phyloP scores from a whole-genome alignment of 495 filamentous ascomycete species.

The Mytilinidion resinicola region DNA sequence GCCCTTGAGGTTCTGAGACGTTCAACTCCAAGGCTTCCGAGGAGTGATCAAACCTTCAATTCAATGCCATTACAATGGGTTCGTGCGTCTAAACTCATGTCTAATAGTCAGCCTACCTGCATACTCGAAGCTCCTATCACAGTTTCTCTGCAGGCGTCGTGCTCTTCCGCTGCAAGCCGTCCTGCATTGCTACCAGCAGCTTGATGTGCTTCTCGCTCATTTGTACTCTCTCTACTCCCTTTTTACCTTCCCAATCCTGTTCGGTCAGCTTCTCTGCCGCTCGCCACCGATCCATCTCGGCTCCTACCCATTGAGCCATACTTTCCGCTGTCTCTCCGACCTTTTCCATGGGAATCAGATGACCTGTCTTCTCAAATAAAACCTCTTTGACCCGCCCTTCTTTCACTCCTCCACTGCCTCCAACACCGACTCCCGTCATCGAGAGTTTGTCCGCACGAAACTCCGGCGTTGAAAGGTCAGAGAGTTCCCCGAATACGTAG shows the following conservation, averaged over 20 bases:
- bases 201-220: slow-evolving; percentile 39
- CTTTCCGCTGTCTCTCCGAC: slow-evolving; percentile 54
- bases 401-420: slow-evolving; percentile 60
- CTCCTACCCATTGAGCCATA: slow-evolving; percentile 55
- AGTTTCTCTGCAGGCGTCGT: background rate
- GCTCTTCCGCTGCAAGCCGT: background rate
- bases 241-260: slow-evolving; percentile 46
- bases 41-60: background rate
- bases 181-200: background rate
- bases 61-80: background rate
- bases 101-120: background rate
- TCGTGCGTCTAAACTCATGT: background rate
- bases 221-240: slow-evolving; percentile 50
- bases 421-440: slow-evolving; percentile 56
- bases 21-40: background rate
- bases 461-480: slow-evolving; percentile 52
- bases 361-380: slow-evolving; percentile 60
- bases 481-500: slow-evolving; percentile 70
- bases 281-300: slow-evolving; percentile 58
- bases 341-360: slow-evolving; percentile 79
- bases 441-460: slow-evolving; percentile 51
- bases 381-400: slow-evolving; percentile 67
- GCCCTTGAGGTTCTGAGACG: background rate
- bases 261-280: slow-evolving; percentile 56
- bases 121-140: background rate